Evolutionary conservation across 2,329 filamentous ascomycete species (phyloP), one percentile per base, ranked within the genome.

Genomic region (Colletotrichum lindemuthianum): DNA sequence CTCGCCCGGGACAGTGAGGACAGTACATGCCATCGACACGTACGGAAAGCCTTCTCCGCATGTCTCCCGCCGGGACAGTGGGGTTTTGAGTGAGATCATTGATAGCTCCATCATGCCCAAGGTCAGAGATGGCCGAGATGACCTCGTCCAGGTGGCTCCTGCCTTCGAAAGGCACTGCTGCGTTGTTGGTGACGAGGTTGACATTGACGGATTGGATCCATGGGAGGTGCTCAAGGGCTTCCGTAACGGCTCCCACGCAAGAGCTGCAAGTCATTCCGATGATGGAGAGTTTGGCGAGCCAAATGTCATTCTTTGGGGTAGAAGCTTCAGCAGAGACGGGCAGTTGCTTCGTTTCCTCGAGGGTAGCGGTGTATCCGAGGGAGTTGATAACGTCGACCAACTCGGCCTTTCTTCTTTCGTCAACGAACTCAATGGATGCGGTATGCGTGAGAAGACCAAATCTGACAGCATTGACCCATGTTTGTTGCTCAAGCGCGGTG

Each of bases 11-110:
- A 66, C 82, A 84, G 69, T 83, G 79, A 50, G 79, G 77, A 69
- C 83, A 85, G 67, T 82, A 84, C 81, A 85, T 84, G 44, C 83
- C 83, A 51, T 82, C 77, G 16, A 85, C 72, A 33, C 69, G 74
- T 48, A 85, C 77, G 37, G 75, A 74, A 9, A 83, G 72, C 2
- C 76, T 78, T 60, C 82, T 74, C 16, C 69, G 60, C 33, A 60
- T 12, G 56, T 24, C 58, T 12, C 12, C 33, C 3, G 44, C 11
- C 11, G 8, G 12, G 12, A 13, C 13, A 11, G 4, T 48, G 44
- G 11, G 33, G 44, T 11, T 10, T 48, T 61, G 50, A 32, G 32
- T 44, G 15, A 65, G 9, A 52, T 74, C 75, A 40, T 71, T 73
- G 34, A 79, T 67, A 51, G 67, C 60, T 12, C 51, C 58, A 13